Evolutionary conservation across 768 basidiomycete genomes (phyloP).

Genomic region (Amanita subjunquillea): DNA sequence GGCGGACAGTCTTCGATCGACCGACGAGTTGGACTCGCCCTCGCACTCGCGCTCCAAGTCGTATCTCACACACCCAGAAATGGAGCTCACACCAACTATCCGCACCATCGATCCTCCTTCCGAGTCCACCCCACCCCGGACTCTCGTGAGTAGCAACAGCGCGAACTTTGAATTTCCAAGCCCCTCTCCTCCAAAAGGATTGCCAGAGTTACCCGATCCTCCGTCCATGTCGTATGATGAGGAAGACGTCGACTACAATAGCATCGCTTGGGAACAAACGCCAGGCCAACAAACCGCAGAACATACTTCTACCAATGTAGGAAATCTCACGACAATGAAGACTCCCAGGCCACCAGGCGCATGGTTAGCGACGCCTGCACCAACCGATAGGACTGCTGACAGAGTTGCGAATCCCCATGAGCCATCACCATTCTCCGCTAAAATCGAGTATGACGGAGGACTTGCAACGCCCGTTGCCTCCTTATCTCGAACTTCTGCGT

Average conservation of each 20-base stretch:
- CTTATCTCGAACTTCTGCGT: conserved; percentile 35
- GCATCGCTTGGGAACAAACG: background rate
- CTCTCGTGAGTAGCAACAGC: conserved; percentile 21
- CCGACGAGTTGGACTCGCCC: background rate
- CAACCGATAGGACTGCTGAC: conserved; percentile 9
- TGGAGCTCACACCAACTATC: conserved; percentile 15
- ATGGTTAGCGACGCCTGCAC: conserved; percentile 23
- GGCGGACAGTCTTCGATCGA: conserved; percentile 1
- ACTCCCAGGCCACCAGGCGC: conserved; percentile 26
- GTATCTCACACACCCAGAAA: background rate
- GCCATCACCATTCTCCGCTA: background rate
- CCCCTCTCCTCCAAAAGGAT: conserved; percentile 49
- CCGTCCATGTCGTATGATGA: conserved; percentile 47
- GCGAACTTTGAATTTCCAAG: conserved; percentile 44
- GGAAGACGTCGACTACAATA: conserved; percentile 15
- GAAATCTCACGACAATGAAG: conserved; percentile 15
- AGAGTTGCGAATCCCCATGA: background rate
- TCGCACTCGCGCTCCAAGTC: background rate
- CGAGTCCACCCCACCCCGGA: conserved; percentile 8
- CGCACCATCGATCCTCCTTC: conserved; percentile 9
- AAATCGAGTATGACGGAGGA: conserved; percentile 19
- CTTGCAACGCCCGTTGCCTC: conserved; percentile 39
- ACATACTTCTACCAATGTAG: background rate
- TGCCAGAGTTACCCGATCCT: conserved; percentile 60
- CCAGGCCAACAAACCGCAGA: background rate